These are phyloP conservation scores for Drechslerella stenobrocha DNA, from an alignment of 2,329 filamentous ascomycete species.

Conservation along the genomic window DNA sequence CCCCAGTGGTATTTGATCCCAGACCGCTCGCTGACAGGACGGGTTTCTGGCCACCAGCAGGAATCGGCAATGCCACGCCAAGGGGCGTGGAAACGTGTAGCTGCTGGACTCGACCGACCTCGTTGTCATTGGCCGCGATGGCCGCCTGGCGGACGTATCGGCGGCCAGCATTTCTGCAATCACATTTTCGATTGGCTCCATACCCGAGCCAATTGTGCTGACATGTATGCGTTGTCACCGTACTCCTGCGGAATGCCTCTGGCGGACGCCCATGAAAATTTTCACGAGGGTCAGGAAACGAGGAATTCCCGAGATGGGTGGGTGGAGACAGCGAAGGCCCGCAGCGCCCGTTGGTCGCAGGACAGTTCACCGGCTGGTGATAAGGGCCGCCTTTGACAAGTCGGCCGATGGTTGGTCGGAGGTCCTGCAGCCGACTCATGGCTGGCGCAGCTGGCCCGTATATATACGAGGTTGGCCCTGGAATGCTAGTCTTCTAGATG, in stretches of 20 bases:
- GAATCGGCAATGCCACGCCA: conserved; percentile 18
- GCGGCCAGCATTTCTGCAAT: background rate
- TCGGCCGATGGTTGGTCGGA: conserved; percentile 32
- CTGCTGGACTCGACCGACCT: conserved; percentile 25
- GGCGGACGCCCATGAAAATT: conserved; percentile 12
- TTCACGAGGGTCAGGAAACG: conserved; percentile 39
- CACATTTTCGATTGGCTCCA: conserved; percentile 40
- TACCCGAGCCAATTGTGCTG: conserved; percentile 46
- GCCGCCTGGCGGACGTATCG: background rate
- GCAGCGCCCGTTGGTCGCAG: conserved; percentile 20
- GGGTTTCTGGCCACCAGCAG: background rate
- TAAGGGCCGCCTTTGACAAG: conserved; percentile 27
- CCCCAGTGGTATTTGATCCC: no score
- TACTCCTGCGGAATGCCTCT: conserved; percentile 36
- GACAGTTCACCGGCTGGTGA: conserved; percentile 40
- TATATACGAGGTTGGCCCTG: conserved; percentile 45
- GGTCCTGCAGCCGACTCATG: background rate
- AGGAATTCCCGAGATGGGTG: conserved; percentile 8
- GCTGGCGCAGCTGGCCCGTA: conserved; percentile 7
- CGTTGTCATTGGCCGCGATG: conserved; percentile 32
- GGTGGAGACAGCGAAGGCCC: conserved; percentile 11
- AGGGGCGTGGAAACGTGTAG: conserved; percentile 45
- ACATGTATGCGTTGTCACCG: conserved; percentile 47
- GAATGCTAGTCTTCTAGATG: conserved; percentile 30
- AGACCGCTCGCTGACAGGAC: no score